These are phyloP conservation scores for Sclerotinia minor DNA, from an alignment of 2,329 filamentous ascomycete genomes.

Conservation along the genomic window DNA sequence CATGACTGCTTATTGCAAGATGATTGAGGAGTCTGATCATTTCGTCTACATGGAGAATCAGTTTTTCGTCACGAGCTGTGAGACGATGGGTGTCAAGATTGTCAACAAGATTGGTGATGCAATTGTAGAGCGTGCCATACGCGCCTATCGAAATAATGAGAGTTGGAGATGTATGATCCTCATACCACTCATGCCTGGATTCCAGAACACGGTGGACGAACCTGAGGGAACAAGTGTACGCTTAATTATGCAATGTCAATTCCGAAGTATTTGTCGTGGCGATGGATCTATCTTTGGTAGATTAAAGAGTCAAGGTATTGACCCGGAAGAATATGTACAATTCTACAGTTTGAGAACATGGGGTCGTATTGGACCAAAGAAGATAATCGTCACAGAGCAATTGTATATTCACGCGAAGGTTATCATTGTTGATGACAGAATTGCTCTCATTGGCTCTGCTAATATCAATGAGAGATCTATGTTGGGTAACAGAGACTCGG, in stretches of 20 bases:
- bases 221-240: conserved; percentile 93
- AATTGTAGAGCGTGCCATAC: conserved; percentile 84
- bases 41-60: conserved; percentile 99
- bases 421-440: conserved; percentile 91
- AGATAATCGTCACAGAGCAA: conserved; percentile 88
- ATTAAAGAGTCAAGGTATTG: conserved; percentile 74
- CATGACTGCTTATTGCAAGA: conserved; percentile 89
- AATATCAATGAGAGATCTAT: conserved; percentile 99
- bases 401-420: conserved; percentile 97
- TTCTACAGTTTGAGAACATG: conserved; percentile 92
- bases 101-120: conserved; percentile 94
- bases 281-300: conserved; percentile 90
- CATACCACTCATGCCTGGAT: conserved; percentile 96
- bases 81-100: conserved; percentile 83
- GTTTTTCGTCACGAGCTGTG: conserved; percentile 93
- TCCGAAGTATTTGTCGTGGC: conserved; percentile 90
- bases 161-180: conserved; percentile 88
- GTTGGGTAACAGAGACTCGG: conserved; percentile 88
- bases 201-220: conserved; percentile 93
- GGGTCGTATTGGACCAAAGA: conserved; percentile 83
- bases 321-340: conserved; percentile 91
- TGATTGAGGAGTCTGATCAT: conserved; percentile 93
- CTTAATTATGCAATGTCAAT: conserved; percentile 96
- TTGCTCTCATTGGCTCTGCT: conserved; percentile 91
- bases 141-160: conserved; percentile 79